Percentiles rank a stretch among this genome's conserved stretches.
These are phyloP conservation scores for Fraxinus anomala DNA, from an alignment of 257 asterid genomes.

Conservation along the genomic window DNA sequence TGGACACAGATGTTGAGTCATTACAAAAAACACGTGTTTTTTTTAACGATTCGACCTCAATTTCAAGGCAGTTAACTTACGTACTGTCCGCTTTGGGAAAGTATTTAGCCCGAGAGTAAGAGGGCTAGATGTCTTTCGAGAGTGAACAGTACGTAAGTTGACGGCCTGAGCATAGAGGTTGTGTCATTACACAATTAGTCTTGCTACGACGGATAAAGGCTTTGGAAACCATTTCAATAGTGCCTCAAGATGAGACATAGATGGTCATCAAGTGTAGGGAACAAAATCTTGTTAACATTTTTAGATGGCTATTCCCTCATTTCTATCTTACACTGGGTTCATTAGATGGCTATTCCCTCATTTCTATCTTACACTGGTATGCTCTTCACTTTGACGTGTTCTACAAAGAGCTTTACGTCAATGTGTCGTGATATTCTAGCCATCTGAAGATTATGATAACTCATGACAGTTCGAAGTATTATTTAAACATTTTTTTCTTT, in stretches of 20 bases:
- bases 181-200: not conserved
- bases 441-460: not conserved
- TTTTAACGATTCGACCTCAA: too few species aligned
- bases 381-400: not conserved
- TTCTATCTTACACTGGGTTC: not conserved
- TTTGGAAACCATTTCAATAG: not conserved
- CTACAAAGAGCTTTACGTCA: not conserved
- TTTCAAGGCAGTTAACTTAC: too few species aligned
- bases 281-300: not conserved
- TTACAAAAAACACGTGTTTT: too few species aligned
- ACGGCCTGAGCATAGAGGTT: too few species aligned
- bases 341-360: not conserved
- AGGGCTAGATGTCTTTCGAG: too few species aligned
- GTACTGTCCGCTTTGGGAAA: too few species aligned
- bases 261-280: not conserved
- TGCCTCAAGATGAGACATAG: not conserved
- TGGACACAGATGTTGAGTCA: too few species aligned
- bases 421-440: not conserved
- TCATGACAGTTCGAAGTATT: not conserved
- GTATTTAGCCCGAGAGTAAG: too few species aligned
- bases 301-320: not conserved
- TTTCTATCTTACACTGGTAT: not conserved
- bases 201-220: not conserved
- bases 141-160: too few species aligned
- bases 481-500: not conserved